Evolutionary conservation across 192 early-diverging fungal species (phyloP).

Genomic region (Coemansia sp.): DNA sequence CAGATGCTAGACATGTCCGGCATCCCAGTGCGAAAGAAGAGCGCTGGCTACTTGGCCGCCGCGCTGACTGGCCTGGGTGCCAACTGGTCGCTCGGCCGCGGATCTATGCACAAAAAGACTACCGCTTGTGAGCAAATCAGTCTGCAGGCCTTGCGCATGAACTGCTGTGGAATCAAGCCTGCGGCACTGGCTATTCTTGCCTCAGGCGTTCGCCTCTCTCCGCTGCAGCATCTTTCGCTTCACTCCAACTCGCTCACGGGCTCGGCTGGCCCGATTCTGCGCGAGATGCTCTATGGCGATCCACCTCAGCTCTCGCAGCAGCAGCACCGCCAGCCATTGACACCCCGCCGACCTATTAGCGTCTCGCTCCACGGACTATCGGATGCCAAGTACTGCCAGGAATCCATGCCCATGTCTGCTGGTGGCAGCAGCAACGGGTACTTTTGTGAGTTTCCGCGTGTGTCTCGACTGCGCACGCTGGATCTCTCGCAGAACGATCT

Average conservation of each 20-base stretch:
- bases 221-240: constrained; percentile 53
- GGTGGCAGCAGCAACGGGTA: constrained; percentile 10
- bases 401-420: constrained; percentile 6
- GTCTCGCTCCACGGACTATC: constrained; percentile 53
- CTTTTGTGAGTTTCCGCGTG: constrained; percentile 37
- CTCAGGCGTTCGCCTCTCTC: constrained; percentile 52
- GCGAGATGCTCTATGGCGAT: constrained; percentile 56
- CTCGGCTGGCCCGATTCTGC: constrained; percentile 49
- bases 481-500: constrained; percentile 57
- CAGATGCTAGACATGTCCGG: constrained; percentile 72
- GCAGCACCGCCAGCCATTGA: constrained; percentile 10
- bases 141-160: constrained; percentile 55
- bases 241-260: constrained; percentile 46
- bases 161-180: constrained; percentile 58
- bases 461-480: constrained; percentile 49
- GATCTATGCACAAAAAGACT: constrained; percentile 49
- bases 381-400: constrained; percentile 40
- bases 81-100: constrained; percentile 50
- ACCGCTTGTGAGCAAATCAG: constrained; percentile 44
- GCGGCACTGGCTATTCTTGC: constrained; percentile 55
- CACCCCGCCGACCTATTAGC: constrained; percentile 43
- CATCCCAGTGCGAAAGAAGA: constrained; percentile 69
- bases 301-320: constrained; percentile 41
- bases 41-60: constrained; percentile 67
- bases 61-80: constrained; percentile 59